phyloP scores from a whole-genome alignment of 768 basidiomycete genomes.

The Boletus vermiculosoides region DNA sequence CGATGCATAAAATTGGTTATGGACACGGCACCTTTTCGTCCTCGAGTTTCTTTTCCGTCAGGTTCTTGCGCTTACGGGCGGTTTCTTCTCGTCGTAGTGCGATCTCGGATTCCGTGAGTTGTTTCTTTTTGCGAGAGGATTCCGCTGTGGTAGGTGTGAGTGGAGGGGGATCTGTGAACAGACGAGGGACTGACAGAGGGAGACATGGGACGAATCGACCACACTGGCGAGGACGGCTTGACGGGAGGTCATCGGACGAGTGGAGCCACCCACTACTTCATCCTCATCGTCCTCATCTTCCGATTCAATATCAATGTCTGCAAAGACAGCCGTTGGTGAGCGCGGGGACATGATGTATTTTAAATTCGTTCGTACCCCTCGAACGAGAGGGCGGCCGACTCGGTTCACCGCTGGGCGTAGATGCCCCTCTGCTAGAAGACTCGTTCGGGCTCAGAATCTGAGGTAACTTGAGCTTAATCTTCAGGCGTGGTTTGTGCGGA shows the following conservation, averaged over 20 bases:
- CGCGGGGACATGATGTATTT: too few relatives aligned
- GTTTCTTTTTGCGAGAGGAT: slow-evolving; percentile 44
- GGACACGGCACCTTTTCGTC: slow-evolving; percentile 48
- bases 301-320: neutral
- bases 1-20: too few relatives aligned
- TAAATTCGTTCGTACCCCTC: slow-evolving; percentile 16
- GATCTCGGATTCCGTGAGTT: slow-evolving; percentile 68
- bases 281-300: neutral
- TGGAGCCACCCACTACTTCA: neutral
- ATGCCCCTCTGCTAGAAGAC: slow-evolving; percentile 29
- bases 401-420: slow-evolving; percentile 23
- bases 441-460: slow-evolving; percentile 34
- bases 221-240: neutral
- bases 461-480: slow-evolving; percentile 62
- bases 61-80: slow-evolving; percentile 74
- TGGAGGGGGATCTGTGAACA: too few relatives aligned
- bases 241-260: neutral
- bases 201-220: neutral
- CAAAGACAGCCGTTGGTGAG: neutral
- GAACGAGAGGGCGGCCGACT: slow-evolving; percentile 29
- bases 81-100: slow-evolving; percentile 78
- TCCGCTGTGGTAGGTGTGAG: neutral
- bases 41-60: slow-evolving; percentile 27
- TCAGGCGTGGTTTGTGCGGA: slow-evolving; percentile 45
- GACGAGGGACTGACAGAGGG: neutral